Conservation (phyloP, 257 asterid genomes). For the Penstemon newberryi region DNA sequence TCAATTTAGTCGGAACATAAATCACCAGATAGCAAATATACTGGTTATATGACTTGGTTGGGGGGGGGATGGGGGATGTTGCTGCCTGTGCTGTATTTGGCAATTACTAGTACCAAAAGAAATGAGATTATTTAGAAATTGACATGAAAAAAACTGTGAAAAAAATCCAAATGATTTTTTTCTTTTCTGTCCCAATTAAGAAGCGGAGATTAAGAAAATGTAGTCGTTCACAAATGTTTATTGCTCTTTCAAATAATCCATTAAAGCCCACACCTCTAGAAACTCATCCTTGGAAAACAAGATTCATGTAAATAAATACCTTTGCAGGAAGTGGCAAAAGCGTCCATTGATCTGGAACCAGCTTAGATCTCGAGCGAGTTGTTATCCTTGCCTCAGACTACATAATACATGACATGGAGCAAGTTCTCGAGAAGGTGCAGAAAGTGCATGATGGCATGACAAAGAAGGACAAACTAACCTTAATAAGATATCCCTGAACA, state of each 20-base stretch:
- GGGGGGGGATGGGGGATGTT: neutral
- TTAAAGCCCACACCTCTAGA: neutral
- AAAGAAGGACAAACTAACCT: slow-evolving; percentile 49
- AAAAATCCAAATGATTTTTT: too few relatives aligned
- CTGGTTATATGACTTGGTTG: neutral
- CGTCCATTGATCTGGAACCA: slow-evolving; percentile 84
- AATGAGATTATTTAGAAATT: neutral
- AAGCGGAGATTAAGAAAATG: too few relatives aligned
- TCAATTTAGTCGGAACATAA: slow-evolving; percentile 8
- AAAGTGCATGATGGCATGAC: neutral
- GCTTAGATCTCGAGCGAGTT: slow-evolving; percentile 89
- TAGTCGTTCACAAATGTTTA: too few relatives aligned
- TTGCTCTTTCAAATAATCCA: too few relatives aligned
- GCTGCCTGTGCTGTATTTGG: neutral
- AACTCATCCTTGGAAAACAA: slow-evolving; percentile 8
- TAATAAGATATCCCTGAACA: slow-evolving; percentile 74
- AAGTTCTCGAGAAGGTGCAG: slow-evolving; percentile 13
- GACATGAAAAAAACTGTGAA: too few relatives aligned
- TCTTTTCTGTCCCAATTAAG: too few relatives aligned
- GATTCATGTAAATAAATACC: slow-evolving; percentile 43
- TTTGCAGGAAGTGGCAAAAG: slow-evolving; percentile 71
- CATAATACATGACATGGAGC: slow-evolving; percentile 29
- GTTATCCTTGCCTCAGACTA: slow-evolving; percentile 78
- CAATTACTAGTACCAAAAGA: neutral
- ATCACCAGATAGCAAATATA: slow-evolving; percentile 14